Evolutionary conservation across 495 filamentous ascomycete species (phyloP), one percentile per base, ranked within the genome.

Genomic region (Aspergillus olivimuriae): DNA sequence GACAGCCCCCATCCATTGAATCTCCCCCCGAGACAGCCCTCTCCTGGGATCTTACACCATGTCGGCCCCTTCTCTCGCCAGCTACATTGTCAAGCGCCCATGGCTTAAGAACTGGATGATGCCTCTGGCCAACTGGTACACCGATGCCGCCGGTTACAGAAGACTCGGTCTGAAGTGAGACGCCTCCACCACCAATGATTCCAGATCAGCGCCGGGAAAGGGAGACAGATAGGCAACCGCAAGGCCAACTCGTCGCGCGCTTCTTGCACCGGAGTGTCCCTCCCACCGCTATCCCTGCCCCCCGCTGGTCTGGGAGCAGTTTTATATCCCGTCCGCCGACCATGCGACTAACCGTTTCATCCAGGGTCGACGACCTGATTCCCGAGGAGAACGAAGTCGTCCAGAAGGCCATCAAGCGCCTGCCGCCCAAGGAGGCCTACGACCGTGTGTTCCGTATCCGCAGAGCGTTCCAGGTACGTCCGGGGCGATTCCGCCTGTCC

Each of bases 391-490:
- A 71, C 76, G 87, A 91, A 54, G 66, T 66, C 21, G 89, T 97
- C 56, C 81, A 89, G 64, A 73, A 80, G 51, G 92, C 92, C 41
- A 76, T 98, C 62, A 83, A 85, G 77, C 89, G 92, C 65, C 84
- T 98, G 33, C 79, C 87, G 28, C 76, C 85, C 50, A 89, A 94
- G 77, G 87, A 87, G 57, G 76, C 81, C 55, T 97, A 97, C 70
- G 92, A 98, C 75, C 91, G 92, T 68, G 81, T 96, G 61, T 97
- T 86, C 81, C 89, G 92, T 58, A 80, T 97, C 65, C 85, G 92
- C 64, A 81, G 92, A 64, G 94, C 92, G 55, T 84, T 91, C 72
- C 92, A 97, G 81, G 85, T 89, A 66, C 33, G 69, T 44, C 45
- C 34, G n/a, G n/a, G n/a, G n/a, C n/a, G n/a, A n/a, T n/a, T n/a